These are phyloP conservation scores for Circinella umbellata DNA, from an alignment of 371 early-diverging fungal genomes.

Conservation along the genomic window DNA sequence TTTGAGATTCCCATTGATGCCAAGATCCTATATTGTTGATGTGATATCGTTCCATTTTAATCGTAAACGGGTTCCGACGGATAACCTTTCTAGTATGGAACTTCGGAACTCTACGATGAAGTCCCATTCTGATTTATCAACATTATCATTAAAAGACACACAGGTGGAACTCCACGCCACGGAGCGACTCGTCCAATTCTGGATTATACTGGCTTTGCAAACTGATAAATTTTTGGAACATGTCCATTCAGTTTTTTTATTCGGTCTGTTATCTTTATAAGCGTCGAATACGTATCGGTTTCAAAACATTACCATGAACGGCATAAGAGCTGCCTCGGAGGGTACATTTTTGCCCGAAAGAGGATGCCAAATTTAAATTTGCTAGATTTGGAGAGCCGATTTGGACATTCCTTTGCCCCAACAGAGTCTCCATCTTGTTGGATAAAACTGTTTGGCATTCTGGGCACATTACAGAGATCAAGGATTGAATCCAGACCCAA, in stretches of 20 bases:
- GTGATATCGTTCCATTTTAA: background rate
- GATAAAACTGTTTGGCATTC: background rate
- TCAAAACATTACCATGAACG: background rate
- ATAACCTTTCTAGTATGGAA: background rate
- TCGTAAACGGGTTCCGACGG: background rate
- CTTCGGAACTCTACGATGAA: background rate
- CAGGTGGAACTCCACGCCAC: background rate
- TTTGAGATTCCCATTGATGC: no score
- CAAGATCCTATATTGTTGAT: background rate
- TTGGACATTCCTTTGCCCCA: no score
- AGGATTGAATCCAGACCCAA: background rate
- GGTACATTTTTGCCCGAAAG: background rate
- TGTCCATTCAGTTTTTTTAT: background rate
- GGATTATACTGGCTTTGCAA: background rate
- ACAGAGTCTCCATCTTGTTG: background rate
- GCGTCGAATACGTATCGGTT: background rate
- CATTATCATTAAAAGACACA: background rate
- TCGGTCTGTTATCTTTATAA: background rate
- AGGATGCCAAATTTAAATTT: background rate
- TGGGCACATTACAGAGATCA: background rate
- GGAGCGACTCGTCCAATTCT: background rate
- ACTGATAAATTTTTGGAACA: background rate
- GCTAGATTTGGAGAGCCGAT: no score
- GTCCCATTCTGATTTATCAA: slow-evolving; percentile 4
- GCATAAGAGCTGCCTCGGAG: background rate